A percentile compares a stretch with the other conserved stretches of the same genome.
Conservation (phyloP, 2,329 filamentous ascomycete species). For the Cladosporium sp. region DNA sequence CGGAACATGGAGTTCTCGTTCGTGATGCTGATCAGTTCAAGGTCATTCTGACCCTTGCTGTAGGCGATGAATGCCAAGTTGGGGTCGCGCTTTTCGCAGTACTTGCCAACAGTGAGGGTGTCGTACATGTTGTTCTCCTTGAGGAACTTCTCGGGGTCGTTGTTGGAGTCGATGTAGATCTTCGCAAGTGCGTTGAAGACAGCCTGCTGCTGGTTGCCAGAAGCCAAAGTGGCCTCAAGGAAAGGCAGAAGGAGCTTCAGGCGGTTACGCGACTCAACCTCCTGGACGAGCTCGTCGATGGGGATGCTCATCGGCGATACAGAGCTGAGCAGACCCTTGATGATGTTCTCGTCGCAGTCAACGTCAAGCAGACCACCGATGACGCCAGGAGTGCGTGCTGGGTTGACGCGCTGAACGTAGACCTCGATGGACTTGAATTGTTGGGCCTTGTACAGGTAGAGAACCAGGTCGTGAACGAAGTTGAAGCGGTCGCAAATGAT, state of each 20-base stretch:
- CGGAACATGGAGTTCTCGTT: conserved; percentile 99
- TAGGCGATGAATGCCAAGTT: conserved; percentile 95
- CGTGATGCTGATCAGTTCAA: conserved; percentile 95
- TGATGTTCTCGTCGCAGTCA: conserved; percentile 93
- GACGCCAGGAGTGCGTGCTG: conserved; percentile 82
- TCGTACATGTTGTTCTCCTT: conserved; percentile 98
- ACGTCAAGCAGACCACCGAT: conserved; percentile 92
- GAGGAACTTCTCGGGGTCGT: conserved; percentile 94
- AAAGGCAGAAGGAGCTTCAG: conserved; percentile 94
- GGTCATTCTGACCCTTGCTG: conserved; percentile 92
- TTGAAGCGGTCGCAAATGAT: conserved; percentile 99
- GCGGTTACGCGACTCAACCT: conserved; percentile 94
- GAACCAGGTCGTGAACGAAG: conserved; percentile 92
- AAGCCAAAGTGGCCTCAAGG: conserved; percentile 84
- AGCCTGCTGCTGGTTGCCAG: conserved; percentile 92
- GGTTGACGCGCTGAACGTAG: conserved; percentile 96
- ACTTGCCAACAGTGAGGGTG: conserved; percentile 86
- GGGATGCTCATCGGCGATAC: conserved; percentile 82
- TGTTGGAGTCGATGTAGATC: conserved; percentile 99
- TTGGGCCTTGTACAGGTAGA: conserved; percentile 98
- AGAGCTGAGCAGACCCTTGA: conserved; percentile 83
- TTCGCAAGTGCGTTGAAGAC: conserved; percentile 97
- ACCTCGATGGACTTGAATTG: conserved; percentile 99
- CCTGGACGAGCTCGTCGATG: conserved; percentile 87
- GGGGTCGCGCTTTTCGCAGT: conserved; percentile 97